Evolutionary conservation across 23 red algal genomes (phyloP), one percentile per base, ranked within the genome.

Genomic region (Rhodosorus marinus): DNA sequence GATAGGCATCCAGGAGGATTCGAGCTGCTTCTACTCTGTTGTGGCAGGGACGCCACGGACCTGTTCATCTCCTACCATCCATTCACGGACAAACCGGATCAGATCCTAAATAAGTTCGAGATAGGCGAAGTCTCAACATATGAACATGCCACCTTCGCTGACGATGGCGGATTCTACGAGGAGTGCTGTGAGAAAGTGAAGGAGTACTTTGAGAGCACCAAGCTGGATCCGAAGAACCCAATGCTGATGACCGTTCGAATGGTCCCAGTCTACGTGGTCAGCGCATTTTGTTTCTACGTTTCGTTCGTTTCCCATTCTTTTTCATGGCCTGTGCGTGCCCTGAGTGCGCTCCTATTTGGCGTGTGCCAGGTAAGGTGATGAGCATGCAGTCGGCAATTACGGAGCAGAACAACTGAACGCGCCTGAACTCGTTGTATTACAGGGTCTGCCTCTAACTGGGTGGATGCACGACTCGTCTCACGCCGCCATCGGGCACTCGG

Each of bases 391-490:
- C n/a, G n/a, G n/a, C n/a, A n/a, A n/a, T n/a, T n/a, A n/a, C n/a
- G n/a, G n/a, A n/a, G n/a, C n/a, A n/a, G n/a, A n/a, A n/a, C n/a
- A n/a, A n/a, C n/a, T n/a, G n/a, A n/a, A n/a, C n/a, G n/a, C n/a
- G n/a, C n/a, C n/a, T n/a, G n/a, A n/a, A n/a, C n/a, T n/a, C n/a
- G 17, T 43, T 43, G 38, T 11, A 11, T 75, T 52, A 28, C 80
- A 86, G 62, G 80, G 69, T 2, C 64, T 86, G 57, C 80, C 80
- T 48, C 53, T 86, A 20, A 75, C 69, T 34, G 80, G 80, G 20
- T 86, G 80, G 80, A 86, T 86, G 80, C 80, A 86, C 55, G 80
- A 86, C 62, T 64, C 80, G 20, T 86, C 80, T 5, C 80, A 86
- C 62, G 48, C 33, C 4, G 55, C 80, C 3, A 34, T 86, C 20